These are phyloP conservation scores for Tricholomella constricta DNA, from an alignment of 768 basidiomycete species.

Conservation along the genomic window DNA sequence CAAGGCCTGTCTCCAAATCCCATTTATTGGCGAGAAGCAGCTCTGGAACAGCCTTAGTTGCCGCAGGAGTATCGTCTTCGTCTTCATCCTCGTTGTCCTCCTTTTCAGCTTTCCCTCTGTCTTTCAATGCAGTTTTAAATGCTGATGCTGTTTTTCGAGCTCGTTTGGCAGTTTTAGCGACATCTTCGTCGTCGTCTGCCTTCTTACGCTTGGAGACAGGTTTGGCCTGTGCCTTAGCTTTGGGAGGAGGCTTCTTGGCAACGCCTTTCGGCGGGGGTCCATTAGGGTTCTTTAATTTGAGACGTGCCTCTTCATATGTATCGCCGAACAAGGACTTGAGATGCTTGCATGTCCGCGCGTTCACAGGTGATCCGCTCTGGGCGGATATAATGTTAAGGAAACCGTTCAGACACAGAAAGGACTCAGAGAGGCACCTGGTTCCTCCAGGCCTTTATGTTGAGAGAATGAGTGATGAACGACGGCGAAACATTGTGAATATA, in stretches of 20 bases:
- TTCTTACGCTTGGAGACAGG: slow-evolving; percentile 24
- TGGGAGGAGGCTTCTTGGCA: slow-evolving; percentile 21
- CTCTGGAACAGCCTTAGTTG: slow-evolving; percentile 39
- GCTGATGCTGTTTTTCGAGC: slow-evolving; percentile 13
- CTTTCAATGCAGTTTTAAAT: slow-evolving; percentile 5
- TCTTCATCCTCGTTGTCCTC: slow-evolving; percentile 26
- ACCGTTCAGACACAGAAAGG: neutral
- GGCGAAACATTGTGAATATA: neutral
- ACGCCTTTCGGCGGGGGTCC: slow-evolving; percentile 27
- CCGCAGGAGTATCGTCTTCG: slow-evolving; percentile 1
- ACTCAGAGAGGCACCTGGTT: slow-evolving; percentile 24
- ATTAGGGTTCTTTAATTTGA: slow-evolving; percentile 43
- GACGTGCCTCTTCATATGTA: slow-evolving; percentile 47
- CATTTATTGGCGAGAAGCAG: slow-evolving; percentile 58
- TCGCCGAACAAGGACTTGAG: slow-evolving; percentile 46
- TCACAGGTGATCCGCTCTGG: slow-evolving; percentile 38
- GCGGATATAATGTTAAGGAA: neutral
- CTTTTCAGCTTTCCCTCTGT: slow-evolving; percentile 26
- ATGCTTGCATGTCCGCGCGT: slow-evolving; percentile 53
- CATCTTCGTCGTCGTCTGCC: slow-evolving; percentile 21
- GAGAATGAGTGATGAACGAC: neutral
- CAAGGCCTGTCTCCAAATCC: slow-evolving; percentile 53
- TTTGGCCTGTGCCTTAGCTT: slow-evolving; percentile 18
- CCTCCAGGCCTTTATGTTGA: slow-evolving; percentile 30
- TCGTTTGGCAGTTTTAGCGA: slow-evolving; percentile 13